Evolutionary conservation across 2,329 filamentous ascomycete species (phyloP).

Genomic region (Exophiala lecanii-corni): DNA sequence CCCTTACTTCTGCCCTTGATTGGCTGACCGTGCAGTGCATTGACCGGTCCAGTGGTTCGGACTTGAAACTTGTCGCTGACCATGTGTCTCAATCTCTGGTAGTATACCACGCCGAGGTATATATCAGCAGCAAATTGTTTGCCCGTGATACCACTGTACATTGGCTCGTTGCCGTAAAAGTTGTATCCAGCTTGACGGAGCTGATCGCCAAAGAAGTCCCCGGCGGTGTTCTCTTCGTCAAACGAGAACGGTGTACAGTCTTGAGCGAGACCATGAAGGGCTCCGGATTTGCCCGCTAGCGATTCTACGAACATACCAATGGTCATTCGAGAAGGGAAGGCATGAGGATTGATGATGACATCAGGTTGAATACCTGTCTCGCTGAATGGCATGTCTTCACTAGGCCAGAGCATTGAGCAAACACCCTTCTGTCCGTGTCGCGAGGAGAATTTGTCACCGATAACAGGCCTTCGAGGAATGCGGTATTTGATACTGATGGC

Average conservation of each 20-base stretch:
- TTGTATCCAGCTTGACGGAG: constrained; percentile 94
- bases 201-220: constrained; percentile 93
- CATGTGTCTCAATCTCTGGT: constrained; percentile 97
- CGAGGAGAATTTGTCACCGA: constrained; percentile 98
- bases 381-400: constrained; percentile 90
- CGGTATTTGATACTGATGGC: constrained; percentile 89
- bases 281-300: constrained; percentile 88
- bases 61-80: constrained; percentile 99
- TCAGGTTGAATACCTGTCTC: constrained; percentile 96
- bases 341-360: constrained; percentile 98
- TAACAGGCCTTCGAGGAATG: constrained; percentile 81
- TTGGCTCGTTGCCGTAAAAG: constrained; percentile 96
- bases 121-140: constrained; percentile 92
- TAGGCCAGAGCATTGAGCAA: constrained; percentile 90
- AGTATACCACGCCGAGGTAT: constrained; percentile 95
- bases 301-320: constrained; percentile 99
- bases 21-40: constrained; percentile 85
- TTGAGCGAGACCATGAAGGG: constrained; percentile 90
- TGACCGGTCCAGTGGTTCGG: constrained; percentile 88
- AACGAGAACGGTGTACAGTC: constrained; percentile 95
- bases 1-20: constrained; percentile 96
- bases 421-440: constrained; percentile 98
- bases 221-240: constrained; percentile 84
- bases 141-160: constrained; percentile 96
- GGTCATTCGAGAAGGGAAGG: constrained; percentile 98